Evolutionary conservation across 108 stramenopile genomes (phyloP).

Genomic region (Mediolabrus comicus): DNA sequence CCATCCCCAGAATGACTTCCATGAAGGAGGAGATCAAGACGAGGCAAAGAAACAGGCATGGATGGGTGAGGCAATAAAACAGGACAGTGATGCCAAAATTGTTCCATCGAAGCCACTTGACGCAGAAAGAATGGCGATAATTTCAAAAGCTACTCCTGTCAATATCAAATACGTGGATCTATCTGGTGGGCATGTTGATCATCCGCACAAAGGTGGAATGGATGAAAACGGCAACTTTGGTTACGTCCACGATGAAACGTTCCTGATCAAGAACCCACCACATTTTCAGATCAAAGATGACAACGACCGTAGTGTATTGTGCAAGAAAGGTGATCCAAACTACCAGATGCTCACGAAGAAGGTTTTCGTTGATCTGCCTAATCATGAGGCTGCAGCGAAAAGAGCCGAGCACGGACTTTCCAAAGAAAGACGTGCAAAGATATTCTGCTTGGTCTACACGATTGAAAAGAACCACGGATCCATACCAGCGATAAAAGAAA

Average conservation of each 20-base stretch:
- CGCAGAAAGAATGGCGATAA: slow-evolving; percentile 56
- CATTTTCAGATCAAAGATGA: slow-evolving; percentile 48
- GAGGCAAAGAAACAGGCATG: slow-evolving; percentile 18
- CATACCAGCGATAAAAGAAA: slow-evolving; percentile 71
- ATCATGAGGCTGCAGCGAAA: slow-evolving; percentile 57
- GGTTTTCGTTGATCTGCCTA: slow-evolving; percentile 63
- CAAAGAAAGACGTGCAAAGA: slow-evolving; percentile 63
- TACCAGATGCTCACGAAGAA: slow-evolving; percentile 73
- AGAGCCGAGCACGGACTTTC: slow-evolving; percentile 46
- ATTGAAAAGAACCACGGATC: slow-evolving; percentile 66
- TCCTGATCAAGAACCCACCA: slow-evolving; percentile 71
- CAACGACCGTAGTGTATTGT: slow-evolving; percentile 21
- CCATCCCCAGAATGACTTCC: slow-evolving; percentile 39
- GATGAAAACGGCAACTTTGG: slow-evolving; percentile 77
- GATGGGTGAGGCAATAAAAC: neutral
- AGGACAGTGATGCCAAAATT: slow-evolving; percentile 22
- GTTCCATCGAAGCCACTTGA: slow-evolving; percentile 69
- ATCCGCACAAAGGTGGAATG: slow-evolving; percentile 78
- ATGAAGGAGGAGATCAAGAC: slow-evolving; percentile 21
- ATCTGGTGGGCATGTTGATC: slow-evolving; percentile 57
- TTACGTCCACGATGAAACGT: slow-evolving; percentile 83
- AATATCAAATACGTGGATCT: slow-evolving; percentile 69
- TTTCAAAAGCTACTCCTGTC: slow-evolving; percentile 59
- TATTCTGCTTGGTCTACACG: slow-evolving; percentile 87
- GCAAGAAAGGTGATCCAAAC: slow-evolving; percentile 60